Evolutionary conservation across 2,329 filamentous ascomycete species (phyloP).

Genomic region (Acrodontium crateriforme): DNA sequence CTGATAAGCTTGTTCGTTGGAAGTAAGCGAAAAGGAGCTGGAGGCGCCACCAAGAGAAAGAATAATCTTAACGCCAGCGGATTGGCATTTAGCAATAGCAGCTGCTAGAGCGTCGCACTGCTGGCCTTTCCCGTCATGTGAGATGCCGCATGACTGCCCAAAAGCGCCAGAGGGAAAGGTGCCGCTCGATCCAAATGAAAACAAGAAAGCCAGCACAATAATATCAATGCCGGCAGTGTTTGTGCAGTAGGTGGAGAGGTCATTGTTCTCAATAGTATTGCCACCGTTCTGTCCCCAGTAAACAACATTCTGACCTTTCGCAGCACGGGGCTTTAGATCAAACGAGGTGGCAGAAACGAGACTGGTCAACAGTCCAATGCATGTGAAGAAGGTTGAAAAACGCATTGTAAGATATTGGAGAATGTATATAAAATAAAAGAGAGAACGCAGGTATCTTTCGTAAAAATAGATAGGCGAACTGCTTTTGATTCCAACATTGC

Average conservation of each 20-base stretch:
- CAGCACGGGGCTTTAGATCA: conserved; percentile 22
- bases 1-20: conserved; percentile 23
- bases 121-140: conserved; percentile 3
- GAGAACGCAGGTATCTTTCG: conserved; percentile 7
- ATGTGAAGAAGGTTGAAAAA: conserved; percentile 20
- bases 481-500: too few relatives aligned
- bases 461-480: conserved; percentile 25
- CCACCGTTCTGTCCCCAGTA: conserved; percentile 1
- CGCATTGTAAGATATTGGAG: too few relatives aligned
- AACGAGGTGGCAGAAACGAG: conserved; percentile 27
- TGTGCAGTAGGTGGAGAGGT: background rate
- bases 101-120: conserved; percentile 24
- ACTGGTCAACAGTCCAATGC: conserved; percentile 21
- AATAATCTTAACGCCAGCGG: conserved; percentile 28
- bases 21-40: conserved; percentile 23
- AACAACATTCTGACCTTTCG: background rate
- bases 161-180: background rate
- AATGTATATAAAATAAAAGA: too few relatives aligned
- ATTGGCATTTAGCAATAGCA: conserved; percentile 29
- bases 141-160: conserved; percentile 17
- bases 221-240: background rate
- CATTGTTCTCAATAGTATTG: conserved; percentile 14
- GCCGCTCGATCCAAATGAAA: conserved; percentile 5
- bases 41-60: conserved; percentile 29
- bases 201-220: conserved; percentile 4